Evolutionary conservation across 2,329 filamentous ascomycete genomes (phyloP).

Genomic region (Ascochyta rabiei): DNA sequence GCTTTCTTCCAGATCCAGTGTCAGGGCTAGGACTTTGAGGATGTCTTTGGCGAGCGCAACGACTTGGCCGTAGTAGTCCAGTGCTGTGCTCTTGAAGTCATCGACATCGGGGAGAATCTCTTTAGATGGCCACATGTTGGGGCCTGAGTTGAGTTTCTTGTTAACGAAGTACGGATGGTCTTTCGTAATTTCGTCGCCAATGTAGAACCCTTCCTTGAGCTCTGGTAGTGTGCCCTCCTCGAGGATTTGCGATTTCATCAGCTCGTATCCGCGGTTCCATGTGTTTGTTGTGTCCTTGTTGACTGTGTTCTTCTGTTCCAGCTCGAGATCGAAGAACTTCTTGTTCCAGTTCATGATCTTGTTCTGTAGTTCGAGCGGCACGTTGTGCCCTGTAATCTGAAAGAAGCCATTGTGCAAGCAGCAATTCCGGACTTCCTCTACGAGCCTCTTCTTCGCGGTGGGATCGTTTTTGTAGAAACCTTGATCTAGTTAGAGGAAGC

Average conservation of each 20-base stretch:
- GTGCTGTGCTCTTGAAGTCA: conserved; percentile 42
- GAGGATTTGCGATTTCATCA: conserved; percentile 51
- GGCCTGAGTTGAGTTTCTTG: conserved; percentile 37
- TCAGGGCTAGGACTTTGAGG: conserved; percentile 50
- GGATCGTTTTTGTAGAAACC: conserved; percentile 37
- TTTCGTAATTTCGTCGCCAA: conserved; percentile 50
- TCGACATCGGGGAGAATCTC: conserved; percentile 23
- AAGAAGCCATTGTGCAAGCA: conserved; percentile 53
- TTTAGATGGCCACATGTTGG: conserved; percentile 50
- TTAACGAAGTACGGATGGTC: conserved; percentile 48
- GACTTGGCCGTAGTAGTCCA: conserved; percentile 51
- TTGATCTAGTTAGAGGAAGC: conserved; percentile 8
- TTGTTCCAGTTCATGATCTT: conserved; percentile 49
- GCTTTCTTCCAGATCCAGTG: conserved; percentile 46
- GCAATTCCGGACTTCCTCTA: conserved; percentile 37
- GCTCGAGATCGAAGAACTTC: conserved; percentile 48
- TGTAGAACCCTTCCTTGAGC: conserved; percentile 52
- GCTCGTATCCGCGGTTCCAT: conserved; percentile 54
- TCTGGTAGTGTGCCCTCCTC: conserved; percentile 52
- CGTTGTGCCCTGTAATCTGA: conserved; percentile 52
- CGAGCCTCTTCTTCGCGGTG: conserved; percentile 24
- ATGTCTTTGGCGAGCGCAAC: conserved; percentile 50
- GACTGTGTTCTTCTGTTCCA: conserved; percentile 51
- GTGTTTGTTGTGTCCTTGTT: conserved; percentile 49
- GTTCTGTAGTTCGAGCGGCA: conserved; percentile 48